A percentile compares a stretch with the other conserved stretches of the same genome.
These are phyloP conservation scores for Vaucheria bursata DNA, from an alignment of 352 stramenopile species.

Conservation along the genomic window DNA sequence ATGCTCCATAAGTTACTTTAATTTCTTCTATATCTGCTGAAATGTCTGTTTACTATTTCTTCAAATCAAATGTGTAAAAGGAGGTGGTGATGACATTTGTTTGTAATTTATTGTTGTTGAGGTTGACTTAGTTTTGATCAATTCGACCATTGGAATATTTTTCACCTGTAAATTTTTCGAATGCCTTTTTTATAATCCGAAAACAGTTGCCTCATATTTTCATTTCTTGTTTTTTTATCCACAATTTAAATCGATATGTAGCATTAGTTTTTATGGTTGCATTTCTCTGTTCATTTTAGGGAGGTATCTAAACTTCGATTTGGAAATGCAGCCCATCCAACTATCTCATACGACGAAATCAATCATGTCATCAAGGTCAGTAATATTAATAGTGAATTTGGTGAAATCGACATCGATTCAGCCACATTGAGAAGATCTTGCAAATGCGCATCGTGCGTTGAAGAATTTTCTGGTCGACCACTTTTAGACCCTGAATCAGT, in stretches of 20 bases:
- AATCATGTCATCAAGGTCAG: conserved; percentile 50
- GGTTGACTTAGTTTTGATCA: not conserved
- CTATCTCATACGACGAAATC: conserved; percentile 50
- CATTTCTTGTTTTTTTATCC: not conserved
- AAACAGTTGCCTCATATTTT: not conserved
- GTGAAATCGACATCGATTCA: conserved; percentile 27
- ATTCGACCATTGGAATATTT: not conserved
- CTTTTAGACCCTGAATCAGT: conserved; percentile 58
- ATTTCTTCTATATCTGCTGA: not conserved
- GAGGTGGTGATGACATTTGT: not conserved
- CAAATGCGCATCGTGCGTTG: conserved; percentile 66
- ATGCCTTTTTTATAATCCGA: not conserved
- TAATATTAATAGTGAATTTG: conserved; percentile 13
- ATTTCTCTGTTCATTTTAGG: conserved; percentile 14
- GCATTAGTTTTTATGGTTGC: too few relatives aligned
- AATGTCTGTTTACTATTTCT: too few relatives aligned
- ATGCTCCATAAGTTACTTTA: not conserved
- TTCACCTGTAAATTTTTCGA: not conserved
- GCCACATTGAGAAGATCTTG: conserved; percentile 57
- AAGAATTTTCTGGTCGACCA: conserved; percentile 66
- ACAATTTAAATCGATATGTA: not conserved
- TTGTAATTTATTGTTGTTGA: not conserved
- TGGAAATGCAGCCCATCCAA: conserved; percentile 19
- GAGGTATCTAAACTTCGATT: conserved; percentile 58
- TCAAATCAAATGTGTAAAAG: too few relatives aligned